Conservation (phyloP, 495 filamentous ascomycete genomes). For the Aspergillus diversus region DNA sequence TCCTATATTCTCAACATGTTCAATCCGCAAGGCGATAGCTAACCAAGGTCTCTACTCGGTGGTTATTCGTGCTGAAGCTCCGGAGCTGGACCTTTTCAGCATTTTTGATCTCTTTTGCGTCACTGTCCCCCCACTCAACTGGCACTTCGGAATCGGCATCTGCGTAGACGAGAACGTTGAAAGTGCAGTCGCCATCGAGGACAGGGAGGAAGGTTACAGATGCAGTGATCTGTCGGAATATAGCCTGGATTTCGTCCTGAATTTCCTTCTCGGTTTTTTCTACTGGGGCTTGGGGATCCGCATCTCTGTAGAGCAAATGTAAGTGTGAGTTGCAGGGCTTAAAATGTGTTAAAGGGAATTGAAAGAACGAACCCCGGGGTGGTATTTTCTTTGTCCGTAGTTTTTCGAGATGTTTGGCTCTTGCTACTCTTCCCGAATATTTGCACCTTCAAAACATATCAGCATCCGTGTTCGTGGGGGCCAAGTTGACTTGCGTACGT, state of each 20-base stretch:
- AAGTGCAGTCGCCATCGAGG: constrained; percentile 90
- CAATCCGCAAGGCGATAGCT: constrained; percentile 72
- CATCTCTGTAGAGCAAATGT: constrained; percentile 29
- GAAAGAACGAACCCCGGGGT: constrained; percentile 50
- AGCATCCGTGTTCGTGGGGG: neutral
- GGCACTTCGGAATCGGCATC: constrained; percentile 96
- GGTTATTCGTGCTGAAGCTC: constrained; percentile 93
- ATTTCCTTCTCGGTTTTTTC: constrained; percentile 94
- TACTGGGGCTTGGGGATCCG: constrained; percentile 34
- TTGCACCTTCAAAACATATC: constrained; percentile 57
- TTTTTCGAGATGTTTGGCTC: constrained; percentile 52
- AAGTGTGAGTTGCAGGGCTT: constrained; percentile 3
- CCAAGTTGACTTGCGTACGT: constrained; percentile 55
- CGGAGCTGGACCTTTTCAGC: constrained; percentile 94
- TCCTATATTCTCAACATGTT: constrained; percentile 16
- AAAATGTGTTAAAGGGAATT: constrained; percentile 1
- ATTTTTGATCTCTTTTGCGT: constrained; percentile 95
- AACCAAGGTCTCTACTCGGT: constrained; percentile 91
- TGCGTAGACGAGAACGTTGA: constrained; percentile 97
- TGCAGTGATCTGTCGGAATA: constrained; percentile 97
- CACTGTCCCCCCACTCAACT: constrained; percentile 97
- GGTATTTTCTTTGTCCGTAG: constrained; percentile 66
- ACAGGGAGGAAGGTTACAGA: constrained; percentile 96
- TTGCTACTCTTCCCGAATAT: constrained; percentile 65
- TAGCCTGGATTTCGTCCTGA: constrained; percentile 89